Percentiles rank a stretch among this genome's conserved stretches.
Conservation (phyloP, 192 early-diverging fungal species). For the Gigaspora rosea region DNA sequence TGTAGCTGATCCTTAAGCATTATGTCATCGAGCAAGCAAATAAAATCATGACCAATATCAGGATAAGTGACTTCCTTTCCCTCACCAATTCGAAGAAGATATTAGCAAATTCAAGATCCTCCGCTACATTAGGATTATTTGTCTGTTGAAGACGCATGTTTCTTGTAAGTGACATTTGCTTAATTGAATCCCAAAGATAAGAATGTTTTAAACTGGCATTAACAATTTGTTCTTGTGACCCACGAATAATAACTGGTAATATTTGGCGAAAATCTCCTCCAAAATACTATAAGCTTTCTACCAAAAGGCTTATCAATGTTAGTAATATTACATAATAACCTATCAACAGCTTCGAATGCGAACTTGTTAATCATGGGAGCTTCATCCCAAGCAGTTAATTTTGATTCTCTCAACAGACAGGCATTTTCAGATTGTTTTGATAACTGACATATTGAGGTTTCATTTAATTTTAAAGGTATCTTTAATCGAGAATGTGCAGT, state of each 20-base stretch:
- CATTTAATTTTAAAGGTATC: constrained; percentile 31
- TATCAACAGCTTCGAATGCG: constrained; percentile 5
- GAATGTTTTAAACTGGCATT: constrained; percentile 33
- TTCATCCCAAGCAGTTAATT: constrained; percentile 43
- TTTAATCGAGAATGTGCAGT: constrained; percentile 44
- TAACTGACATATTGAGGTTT: constrained; percentile 32
- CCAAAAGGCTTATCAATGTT: background rate
- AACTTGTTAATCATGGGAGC: constrained; percentile 29
- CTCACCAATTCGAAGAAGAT: no score
- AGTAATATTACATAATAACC: constrained; percentile 28
- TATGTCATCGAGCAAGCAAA: no score
- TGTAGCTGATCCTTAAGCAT: no score
- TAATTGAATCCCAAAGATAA: constrained; percentile 10
- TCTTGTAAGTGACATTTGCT: background rate
- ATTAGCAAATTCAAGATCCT: no score
- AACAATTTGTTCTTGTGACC: constrained; percentile 24
- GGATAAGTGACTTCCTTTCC: no score
- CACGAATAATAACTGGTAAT: constrained; percentile 25
- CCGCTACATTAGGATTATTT: no score
- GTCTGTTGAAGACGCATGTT: background rate
- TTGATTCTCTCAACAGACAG: background rate
- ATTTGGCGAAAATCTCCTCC: constrained; percentile 27
- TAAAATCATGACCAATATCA: no score
- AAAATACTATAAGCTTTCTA: background rate
- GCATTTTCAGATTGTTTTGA: background rate